These are phyloP conservation scores for Tetramitus jugosus DNA, from an alignment of 208 protist genomes.

Conservation along the genomic window DNA sequence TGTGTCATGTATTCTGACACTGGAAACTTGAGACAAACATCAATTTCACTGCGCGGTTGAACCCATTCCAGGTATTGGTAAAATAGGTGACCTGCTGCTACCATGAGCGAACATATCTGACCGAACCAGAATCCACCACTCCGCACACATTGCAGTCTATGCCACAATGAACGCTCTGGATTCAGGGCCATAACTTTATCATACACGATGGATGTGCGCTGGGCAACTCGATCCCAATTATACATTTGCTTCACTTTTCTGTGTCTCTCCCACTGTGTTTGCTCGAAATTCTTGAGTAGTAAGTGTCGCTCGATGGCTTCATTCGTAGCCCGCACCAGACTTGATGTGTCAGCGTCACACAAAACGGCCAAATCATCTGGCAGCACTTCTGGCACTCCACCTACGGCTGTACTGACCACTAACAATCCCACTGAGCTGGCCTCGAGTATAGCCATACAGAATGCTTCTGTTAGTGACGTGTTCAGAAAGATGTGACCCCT, in stretches of 20 bases:
- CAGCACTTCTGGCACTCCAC: slow-evolving; percentile 93
- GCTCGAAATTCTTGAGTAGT: slow-evolving; percentile 55
- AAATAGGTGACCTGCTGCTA: slow-evolving; percentile 50
- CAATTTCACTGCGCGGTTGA: slow-evolving; percentile 63
- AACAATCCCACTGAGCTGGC: slow-evolving; percentile 84
- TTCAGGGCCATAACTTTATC: slow-evolving; percentile 61
- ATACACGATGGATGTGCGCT: slow-evolving; percentile 85
- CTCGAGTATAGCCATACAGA: slow-evolving; percentile 97
- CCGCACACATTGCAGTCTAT: slow-evolving; percentile 66
- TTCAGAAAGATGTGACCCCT: slow-evolving; percentile 96
- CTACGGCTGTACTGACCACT: slow-evolving; percentile 89
- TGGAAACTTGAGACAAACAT: too few species aligned
- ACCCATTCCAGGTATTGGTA: slow-evolving; percentile 65
- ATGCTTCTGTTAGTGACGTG: slow-evolving; percentile 94
- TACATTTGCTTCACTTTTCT: slow-evolving; percentile 78
- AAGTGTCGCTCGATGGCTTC: slow-evolving; percentile 59
- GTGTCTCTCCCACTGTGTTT: slow-evolving; percentile 70
- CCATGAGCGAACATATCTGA: slow-evolving; percentile 72
- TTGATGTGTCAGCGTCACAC: slow-evolving; percentile 67
- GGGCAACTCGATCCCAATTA: slow-evolving; percentile 84
- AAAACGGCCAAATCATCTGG: slow-evolving; percentile 82
- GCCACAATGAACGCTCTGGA: slow-evolving; percentile 53
- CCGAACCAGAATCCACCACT: slow-evolving; percentile 74
- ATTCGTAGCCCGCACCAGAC: slow-evolving; percentile 28
- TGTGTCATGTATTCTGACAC: too few species aligned